phyloP scores from a whole-genome alignment of 2,329 filamentous ascomycete species.

The Microdochium trichocladiopsis region DNA sequence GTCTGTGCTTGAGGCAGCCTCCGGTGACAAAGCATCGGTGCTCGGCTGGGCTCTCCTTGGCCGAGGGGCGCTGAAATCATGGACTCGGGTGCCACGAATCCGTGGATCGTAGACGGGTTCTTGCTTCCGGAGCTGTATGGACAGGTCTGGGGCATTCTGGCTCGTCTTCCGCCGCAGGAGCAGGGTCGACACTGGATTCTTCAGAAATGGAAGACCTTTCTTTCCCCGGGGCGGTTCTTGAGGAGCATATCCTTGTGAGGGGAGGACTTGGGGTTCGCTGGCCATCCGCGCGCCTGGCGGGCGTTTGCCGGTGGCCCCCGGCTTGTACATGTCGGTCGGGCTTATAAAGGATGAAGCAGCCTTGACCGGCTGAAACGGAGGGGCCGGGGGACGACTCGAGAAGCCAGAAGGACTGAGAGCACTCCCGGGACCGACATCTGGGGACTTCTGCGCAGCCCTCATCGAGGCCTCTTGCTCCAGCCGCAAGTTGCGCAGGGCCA shows the following conservation, averaged over 20 bases:
- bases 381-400: constrained; percentile 11
- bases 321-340: constrained; percentile 39
- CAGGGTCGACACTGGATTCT: constrained; percentile 52
- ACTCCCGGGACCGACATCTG: background rate
- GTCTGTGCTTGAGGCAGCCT: background rate
- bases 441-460: constrained; percentile 6
- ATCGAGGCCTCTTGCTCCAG: constrained; percentile 24
- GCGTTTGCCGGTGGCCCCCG: constrained; percentile 28
- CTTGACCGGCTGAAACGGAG: constrained; percentile 21
- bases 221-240: constrained; percentile 37
- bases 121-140: constrained; percentile 29
- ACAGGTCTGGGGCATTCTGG: constrained; percentile 37
- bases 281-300: constrained; percentile 31
- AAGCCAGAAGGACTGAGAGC: constrained; percentile 18
- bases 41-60: constrained; percentile 24
- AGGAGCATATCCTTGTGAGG: constrained; percentile 14
- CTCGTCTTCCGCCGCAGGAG: constrained; percentile 49
- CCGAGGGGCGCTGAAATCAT: constrained; percentile 59
- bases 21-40: background rate
- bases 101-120: constrained; percentile 52
- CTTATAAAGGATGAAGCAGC: constrained; percentile 36
- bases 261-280: constrained; percentile 25
- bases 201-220: constrained; percentile 50
- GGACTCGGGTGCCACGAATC: constrained; percentile 56
- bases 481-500: constrained; percentile 44